phyloP scores from a whole-genome alignment of 139 green algal genomes.

The Chlorella vulgaris region DNA sequence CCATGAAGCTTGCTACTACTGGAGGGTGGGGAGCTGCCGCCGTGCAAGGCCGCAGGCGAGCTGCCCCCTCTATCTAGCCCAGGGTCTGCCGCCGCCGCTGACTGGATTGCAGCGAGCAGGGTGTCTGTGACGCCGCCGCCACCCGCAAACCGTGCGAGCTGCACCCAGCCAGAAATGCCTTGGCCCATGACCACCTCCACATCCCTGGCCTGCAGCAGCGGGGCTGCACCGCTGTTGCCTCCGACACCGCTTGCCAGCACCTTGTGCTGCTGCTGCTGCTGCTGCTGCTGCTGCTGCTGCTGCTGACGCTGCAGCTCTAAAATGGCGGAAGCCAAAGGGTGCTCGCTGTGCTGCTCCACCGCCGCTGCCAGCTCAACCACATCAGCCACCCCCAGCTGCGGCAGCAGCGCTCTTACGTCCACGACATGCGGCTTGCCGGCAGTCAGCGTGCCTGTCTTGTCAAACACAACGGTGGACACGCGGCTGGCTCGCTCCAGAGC shows the following conservation, averaged over 20 bases:
- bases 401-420: constrained; percentile 16
- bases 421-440: constrained; percentile 71
- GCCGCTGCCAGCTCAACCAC: constrained; percentile 71
- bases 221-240: not conserved
- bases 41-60: not conserved
- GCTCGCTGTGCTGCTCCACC: constrained; percentile 87
- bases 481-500: constrained; percentile 70
- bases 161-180: constrained; percentile 48
- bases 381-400: constrained; percentile 42
- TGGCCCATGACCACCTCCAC: constrained; percentile 37
- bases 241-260: not conserved
- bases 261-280: not conserved
- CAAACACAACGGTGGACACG: constrained; percentile 79
- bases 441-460: constrained; percentile 99
- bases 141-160: not conserved
- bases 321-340: constrained; percentile 88
- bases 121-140: constrained; percentile 22
- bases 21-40: not conserved
- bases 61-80: not conserved
- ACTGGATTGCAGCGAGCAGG: not conserved
- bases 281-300: constrained; percentile 9
- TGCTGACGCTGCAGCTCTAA: constrained; percentile 47
- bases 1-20: constrained; percentile 14
- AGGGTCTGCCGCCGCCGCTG: constrained; percentile 25
- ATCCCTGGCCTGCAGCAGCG: not conserved